These are phyloP conservation scores for Myriosclerotinia duriaeana DNA, from an alignment of 2,329 filamentous ascomycete species.

Conservation along the genomic window DNA sequence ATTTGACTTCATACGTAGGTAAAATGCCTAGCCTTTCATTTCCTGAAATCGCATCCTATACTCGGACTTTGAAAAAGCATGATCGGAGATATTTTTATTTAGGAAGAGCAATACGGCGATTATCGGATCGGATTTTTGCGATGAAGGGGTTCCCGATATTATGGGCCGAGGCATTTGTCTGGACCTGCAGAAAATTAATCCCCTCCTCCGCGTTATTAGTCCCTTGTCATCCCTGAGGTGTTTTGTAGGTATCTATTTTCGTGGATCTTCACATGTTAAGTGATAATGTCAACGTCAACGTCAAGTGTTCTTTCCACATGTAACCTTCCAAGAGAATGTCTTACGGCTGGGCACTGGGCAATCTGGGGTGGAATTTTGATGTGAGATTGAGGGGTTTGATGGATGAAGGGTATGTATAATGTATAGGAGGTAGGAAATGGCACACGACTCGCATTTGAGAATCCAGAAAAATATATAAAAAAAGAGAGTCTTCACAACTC, in stretches of 20 bases:
- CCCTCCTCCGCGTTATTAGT: constrained; percentile 3
- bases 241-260: too few species aligned
- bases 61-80: constrained; percentile 1
- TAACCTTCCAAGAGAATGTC: background rate
- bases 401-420: background rate
- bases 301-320: too few species aligned
- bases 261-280: background rate
- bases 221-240: background rate
- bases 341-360: constrained; percentile 8
- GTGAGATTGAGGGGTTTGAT: background rate
- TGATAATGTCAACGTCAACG: background rate
- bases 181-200: background rate
- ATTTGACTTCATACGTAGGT: background rate
- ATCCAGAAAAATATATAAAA: background rate
- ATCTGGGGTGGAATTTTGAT: background rate
- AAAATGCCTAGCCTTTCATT: too few species aligned
- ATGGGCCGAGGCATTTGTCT: constrained; percentile 5
- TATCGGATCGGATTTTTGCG: constrained; percentile 3
- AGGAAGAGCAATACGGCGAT: background rate
- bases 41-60: constrained; percentile 15
- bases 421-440: background rate
- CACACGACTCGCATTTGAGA: background rate
- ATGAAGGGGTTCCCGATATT: background rate
- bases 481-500: too few species aligned
- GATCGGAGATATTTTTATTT: background rate